phyloP scores from a whole-genome alignment of 441 rosid species.

The Breynia disticha region DNA sequence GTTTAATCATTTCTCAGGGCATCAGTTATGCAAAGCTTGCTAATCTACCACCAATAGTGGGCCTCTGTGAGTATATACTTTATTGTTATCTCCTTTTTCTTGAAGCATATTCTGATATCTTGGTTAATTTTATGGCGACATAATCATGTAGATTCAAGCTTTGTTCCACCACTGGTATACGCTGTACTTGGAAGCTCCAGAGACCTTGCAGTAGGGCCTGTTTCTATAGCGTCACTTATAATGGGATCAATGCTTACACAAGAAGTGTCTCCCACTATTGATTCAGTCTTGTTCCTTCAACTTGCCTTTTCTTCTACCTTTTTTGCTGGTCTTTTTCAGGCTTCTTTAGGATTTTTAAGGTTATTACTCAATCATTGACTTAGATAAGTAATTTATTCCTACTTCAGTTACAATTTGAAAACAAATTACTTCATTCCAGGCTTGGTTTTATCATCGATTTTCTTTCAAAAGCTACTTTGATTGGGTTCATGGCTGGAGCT shows the following conservation, averaged over 20 bases:
- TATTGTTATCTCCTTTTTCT: slow-evolving; percentile 4
- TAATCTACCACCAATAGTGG: slow-evolving; percentile 77
- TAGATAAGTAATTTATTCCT: background rate
- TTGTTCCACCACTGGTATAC: slow-evolving; percentile 87
- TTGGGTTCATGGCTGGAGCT: slow-evolving; percentile 96
- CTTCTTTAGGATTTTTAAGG: slow-evolving; percentile 84
- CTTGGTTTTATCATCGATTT: slow-evolving; percentile 81
- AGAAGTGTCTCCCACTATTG: slow-evolving; percentile 56
- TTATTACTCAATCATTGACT: slow-evolving; percentile 1
- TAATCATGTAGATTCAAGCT: slow-evolving; percentile 65
- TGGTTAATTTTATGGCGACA: background rate
- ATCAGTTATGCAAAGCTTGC: slow-evolving; percentile 96
- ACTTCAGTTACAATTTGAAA: too few species aligned
- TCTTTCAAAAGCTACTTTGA: slow-evolving; percentile 70
- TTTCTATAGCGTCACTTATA: slow-evolving; percentile 81
- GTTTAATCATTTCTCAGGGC: slow-evolving; percentile 39
- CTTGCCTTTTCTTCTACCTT: slow-evolving; percentile 87
- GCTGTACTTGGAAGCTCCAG: slow-evolving; percentile 88
- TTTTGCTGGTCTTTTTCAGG: slow-evolving; percentile 87
- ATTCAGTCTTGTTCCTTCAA: slow-evolving; percentile 61
- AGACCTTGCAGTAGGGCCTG: slow-evolving; percentile 91
- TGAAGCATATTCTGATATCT: background rate
- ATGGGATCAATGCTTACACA: slow-evolving; percentile 87
- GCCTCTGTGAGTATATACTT: slow-evolving; percentile 56
- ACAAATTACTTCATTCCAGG: slow-evolving; percentile 23